Base-by-base conservation (phyloP, 2,329 filamentous ascomycete species). In the Colletotrichum tropicicola region DNA sequence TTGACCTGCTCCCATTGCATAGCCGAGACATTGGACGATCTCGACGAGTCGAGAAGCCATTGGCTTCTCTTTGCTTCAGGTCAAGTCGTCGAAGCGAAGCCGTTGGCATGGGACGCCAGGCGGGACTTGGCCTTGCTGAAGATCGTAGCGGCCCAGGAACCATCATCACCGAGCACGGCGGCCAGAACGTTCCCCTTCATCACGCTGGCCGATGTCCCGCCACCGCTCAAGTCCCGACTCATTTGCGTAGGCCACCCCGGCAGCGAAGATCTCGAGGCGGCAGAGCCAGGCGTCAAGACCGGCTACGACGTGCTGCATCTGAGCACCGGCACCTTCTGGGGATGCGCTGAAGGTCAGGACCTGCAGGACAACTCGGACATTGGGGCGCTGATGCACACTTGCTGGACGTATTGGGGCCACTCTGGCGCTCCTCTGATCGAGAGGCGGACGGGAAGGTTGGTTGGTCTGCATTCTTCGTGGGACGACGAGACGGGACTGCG, bases 381-480 rank as follows among this genome's bases (percentile, higher is more conserved):
- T 56, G 84, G 84, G 1, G 79, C 79, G 0, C 67, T 87, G 68
- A 82, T 78, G 77, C 85, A 87, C 70, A 80, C 82, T 68, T 83
- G 82, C 60, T 87, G 84, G 84, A 87, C 84, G 2, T 87, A 86
- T 70, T 86, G 84, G 85, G 84, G 84, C 1, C 83, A 86, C 70
- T 84, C 80, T 21, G 83, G 84, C 3, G 84, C 83, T 5, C 83
- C 82, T 1, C 70, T 87, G 15, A 66, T 86, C n/a, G 70, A 78
- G 15, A 56, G 65, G 28, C 70, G 65, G n/a, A 74, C 73, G 12
- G 81, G 81, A 0, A 68, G 25, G 9, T 68, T 87, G 58, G 72
- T 86, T 0, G 84, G 84, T 2, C 64, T 87, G 65, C 84, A 87
- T 75, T 86, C 82, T 4, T 83, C 79, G 27, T 87, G 84, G 83